Base-by-base conservation (phyloP, 495 filamentous ascomycete species). In the Annulohypoxylon stygium region DNA sequence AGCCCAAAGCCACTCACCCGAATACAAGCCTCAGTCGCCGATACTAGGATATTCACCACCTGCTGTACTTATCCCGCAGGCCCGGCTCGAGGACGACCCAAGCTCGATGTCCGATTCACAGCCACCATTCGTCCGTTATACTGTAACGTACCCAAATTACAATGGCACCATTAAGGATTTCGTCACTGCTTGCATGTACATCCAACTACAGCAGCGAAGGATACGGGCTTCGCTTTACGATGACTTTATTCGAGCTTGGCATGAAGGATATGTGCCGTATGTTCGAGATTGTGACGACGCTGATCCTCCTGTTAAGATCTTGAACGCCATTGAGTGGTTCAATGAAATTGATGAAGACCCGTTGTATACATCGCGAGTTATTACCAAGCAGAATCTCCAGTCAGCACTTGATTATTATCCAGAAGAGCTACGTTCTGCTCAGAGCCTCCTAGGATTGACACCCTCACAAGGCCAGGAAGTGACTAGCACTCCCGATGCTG, bases 211-310 rank as follows among this genome's bases (percentile, higher is more conserved):
- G 23, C 47, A 69, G 6, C 58, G 64, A 34, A 74, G 62, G 36
- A 75, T 79, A 50, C 70, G 77, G 16, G 77, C 77, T 4, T 77
- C 75, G 10, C 67, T 91, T 0, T 93, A 88, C 78, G 92, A 94
- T 75, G 91, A 94, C 65, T 92, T 92, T 72, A 83, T 93, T 61
- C 80, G 85, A 12, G 81, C 83, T 3, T 84, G 83, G 68, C 77
- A 79, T n/a, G 66, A 75, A 1, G 81, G 82, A 1, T 88, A 83
- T 61, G 33, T 82, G 0, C 61, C 75, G 0, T 87, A 87, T 41
- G 79, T 84, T 26, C 30, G n/a, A 12, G 54, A 69, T 0, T 68
- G 71, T 2, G 76, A 76, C 6, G 20, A 54, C 7, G 20, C 66
- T 0, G 23, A 75, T 1, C 63, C 61, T 5, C 64, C 80, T 1